Evolutionary conservation across 768 basidiomycete species (phyloP).

Genomic region (Termitomyces sp.): DNA sequence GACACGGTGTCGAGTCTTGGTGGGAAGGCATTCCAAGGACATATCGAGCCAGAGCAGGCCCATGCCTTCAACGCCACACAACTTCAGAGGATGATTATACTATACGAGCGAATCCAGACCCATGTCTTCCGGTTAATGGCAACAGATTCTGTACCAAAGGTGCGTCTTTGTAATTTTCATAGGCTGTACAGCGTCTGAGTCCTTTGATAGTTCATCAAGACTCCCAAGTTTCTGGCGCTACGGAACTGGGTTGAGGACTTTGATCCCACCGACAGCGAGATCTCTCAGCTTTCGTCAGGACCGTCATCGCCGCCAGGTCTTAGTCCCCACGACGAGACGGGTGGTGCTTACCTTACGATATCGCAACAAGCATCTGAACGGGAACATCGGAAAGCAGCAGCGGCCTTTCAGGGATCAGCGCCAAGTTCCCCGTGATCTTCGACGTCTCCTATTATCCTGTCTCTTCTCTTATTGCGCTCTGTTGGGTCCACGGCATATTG

Average conservation of each 20-base stretch:
- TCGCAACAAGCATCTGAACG: constrained; percentile 77
- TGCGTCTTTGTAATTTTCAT: constrained; percentile 22
- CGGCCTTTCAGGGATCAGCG: constrained; percentile 5
- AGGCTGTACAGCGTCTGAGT: constrained; percentile 9
- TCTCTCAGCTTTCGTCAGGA: constrained; percentile 44
- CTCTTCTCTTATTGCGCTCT: constrained; percentile 15
- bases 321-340: constrained; percentile 57
- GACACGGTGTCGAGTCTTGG: constrained; percentile 78
- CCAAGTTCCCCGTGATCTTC: constrained; percentile 20
- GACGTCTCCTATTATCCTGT: constrained; percentile 12
- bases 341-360: constrained; percentile 82
- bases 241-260: constrained; percentile 76
- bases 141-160: constrained; percentile 98
- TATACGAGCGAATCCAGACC: constrained; percentile 95
- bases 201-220: constrained; percentile 73
- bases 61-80: constrained; percentile 90
- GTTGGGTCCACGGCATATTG: constrained; percentile 17
- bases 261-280: constrained; percentile 57
- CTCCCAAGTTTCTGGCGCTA: constrained; percentile 72
- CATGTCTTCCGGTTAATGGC: constrained; percentile 98
- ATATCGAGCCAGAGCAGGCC: constrained; percentile 77
- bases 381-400: constrained; percentile 36
- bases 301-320: constrained; percentile 71
- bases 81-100: constrained; percentile 83
- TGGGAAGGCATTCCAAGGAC: constrained; percentile 74